Conservation (phyloP, 2,329 filamentous ascomycete genomes). For the Mariannaea elegans region DNA sequence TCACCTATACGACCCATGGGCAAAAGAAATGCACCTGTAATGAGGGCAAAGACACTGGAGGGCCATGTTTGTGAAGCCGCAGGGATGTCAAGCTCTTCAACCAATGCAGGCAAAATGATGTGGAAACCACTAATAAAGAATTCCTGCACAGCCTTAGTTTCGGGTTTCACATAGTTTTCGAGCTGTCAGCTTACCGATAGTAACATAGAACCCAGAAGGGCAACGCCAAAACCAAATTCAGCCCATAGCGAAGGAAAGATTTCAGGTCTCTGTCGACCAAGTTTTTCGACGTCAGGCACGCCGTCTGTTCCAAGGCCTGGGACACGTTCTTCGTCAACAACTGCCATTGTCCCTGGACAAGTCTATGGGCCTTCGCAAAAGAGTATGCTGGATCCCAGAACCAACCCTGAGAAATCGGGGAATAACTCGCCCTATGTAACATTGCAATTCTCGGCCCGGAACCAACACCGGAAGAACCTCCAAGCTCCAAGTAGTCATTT, state of each 20-base stretch:
- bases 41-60: constrained; percentile 68
- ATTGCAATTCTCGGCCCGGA: not conserved
- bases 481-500: not conserved
- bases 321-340: constrained; percentile 27
- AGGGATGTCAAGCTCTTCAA: constrained; percentile 70
- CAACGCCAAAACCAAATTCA: constrained; percentile 35
- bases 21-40: constrained; percentile 66
- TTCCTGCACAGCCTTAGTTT: constrained; percentile 29
- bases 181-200: constrained; percentile 30
- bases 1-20: constrained; percentile 70
- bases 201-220: constrained; percentile 38
- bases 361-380: not conserved
- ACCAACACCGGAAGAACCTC: not conserved
- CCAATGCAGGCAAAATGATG: constrained; percentile 70
- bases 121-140: constrained; percentile 41
- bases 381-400: not conserved
- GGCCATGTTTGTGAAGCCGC: constrained; percentile 70
- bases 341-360: constrained; percentile 17
- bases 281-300: constrained; percentile 34
- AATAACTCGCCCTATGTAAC: not conserved
- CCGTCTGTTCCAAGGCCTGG: constrained; percentile 14
- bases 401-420: not conserved
- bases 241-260: constrained; percentile 36
- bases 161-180: too few species aligned
- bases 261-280: constrained; percentile 38